Conservation (phyloP, 2,329 filamentous ascomycete species). For the Drechslerella coelobrocha region DNA sequence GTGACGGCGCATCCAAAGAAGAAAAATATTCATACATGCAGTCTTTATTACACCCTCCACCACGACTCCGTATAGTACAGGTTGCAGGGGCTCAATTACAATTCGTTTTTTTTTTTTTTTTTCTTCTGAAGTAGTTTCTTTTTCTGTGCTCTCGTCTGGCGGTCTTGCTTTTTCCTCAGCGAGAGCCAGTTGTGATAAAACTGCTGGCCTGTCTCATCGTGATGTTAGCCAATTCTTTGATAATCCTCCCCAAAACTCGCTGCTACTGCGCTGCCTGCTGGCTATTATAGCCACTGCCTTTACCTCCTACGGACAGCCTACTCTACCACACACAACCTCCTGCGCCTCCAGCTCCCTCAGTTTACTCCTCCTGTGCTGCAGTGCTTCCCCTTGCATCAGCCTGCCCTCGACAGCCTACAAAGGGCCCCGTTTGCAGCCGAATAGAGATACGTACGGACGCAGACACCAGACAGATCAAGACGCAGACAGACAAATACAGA, state of each 20-base stretch:
- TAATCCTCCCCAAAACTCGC: slow-evolving; percentile 45
- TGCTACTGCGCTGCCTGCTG: slow-evolving; percentile 21
- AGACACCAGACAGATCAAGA: slow-evolving; percentile 11
- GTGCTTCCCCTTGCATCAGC: slow-evolving; percentile 45
- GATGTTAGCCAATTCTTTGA: slow-evolving; percentile 49
- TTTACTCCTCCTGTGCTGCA: slow-evolving; percentile 3
- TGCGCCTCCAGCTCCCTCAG: slow-evolving; percentile 34
- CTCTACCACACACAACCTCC: slow-evolving; percentile 20
- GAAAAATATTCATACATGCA: slow-evolving; percentile 13
- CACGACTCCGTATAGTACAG: background rate
- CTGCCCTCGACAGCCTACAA: slow-evolving; percentile 27
- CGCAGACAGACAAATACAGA: background rate
- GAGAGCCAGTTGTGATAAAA: slow-evolving; percentile 50
- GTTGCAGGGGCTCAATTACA: slow-evolving; percentile 1
- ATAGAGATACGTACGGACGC: slow-evolving; percentile 2
- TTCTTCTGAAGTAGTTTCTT: too few relatives aligned
- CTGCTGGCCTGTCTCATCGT: slow-evolving; percentile 50
- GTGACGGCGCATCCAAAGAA: slow-evolving; percentile 43
- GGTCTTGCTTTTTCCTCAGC: slow-evolving; percentile 39
- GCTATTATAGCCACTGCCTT: slow-evolving; percentile 10
- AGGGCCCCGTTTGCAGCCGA: slow-evolving; percentile 40
- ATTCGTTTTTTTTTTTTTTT: background rate
- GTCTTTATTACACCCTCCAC: background rate
- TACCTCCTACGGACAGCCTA: slow-evolving; percentile 3
- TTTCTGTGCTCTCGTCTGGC: background rate